These are phyloP conservation scores for Guillardia theta DNA, from an alignment of 78 protist species.

Conservation along the genomic window DNA sequence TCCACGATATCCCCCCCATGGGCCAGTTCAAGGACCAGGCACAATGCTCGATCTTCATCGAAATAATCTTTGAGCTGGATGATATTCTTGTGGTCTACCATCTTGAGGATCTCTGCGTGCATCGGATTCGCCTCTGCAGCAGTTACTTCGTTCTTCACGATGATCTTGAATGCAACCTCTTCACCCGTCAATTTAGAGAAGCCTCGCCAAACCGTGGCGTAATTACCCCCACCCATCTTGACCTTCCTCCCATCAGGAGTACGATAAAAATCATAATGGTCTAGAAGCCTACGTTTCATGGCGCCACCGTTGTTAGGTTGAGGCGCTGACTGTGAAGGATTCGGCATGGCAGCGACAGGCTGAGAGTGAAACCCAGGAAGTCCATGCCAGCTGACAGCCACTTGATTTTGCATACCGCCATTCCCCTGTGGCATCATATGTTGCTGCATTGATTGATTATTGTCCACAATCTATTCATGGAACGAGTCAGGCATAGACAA, in stretches of 20 bases:
- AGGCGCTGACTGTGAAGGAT: too few species aligned
- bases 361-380: too few species aligned
- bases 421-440: too few species aligned
- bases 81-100: constrained; percentile 28
- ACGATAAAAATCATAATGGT: background rate
- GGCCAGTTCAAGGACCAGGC: constrained; percentile 29
- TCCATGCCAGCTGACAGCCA: too few species aligned
- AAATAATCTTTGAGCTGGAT: background rate
- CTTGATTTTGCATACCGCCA: too few species aligned
- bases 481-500: too few species aligned
- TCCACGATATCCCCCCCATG: background rate
- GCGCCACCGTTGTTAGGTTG: too few species aligned
- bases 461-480: too few species aligned
- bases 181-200: background rate
- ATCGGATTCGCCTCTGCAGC: background rate
- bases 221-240: background rate
- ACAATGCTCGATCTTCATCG: background rate
- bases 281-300: background rate
- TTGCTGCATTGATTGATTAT: too few species aligned
- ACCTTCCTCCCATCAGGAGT: background rate
- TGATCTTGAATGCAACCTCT: constrained; percentile 9
- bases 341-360: too few species aligned
- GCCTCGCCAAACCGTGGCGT: background rate
- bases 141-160: background rate
- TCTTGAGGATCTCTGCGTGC: background rate